Evolutionary conservation across 2,329 filamentous ascomycete genomes (phyloP).

Genomic region (Rachicladosporium sp.): DNA sequence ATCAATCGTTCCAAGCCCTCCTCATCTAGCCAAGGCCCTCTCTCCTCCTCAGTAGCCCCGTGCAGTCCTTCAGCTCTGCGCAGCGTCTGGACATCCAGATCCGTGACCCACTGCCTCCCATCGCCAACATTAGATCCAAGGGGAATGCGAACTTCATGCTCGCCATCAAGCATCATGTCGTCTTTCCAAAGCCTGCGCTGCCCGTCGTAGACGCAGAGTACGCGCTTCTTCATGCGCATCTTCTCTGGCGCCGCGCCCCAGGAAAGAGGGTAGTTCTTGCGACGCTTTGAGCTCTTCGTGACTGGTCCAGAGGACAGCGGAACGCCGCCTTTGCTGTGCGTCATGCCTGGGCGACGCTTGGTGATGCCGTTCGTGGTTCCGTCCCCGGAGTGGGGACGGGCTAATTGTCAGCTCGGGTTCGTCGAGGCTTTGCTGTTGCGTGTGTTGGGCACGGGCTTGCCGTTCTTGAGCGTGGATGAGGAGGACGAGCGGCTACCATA

Average conservation of each 20-base stretch:
- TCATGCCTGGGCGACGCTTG: constrained; percentile 45
- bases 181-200: constrained; percentile 84
- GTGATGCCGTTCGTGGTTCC: constrained; percentile 8
- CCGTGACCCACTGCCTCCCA: constrained; percentile 68
- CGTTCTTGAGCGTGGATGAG: constrained; percentile 2
- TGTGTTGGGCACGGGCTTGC: constrained; percentile 37
- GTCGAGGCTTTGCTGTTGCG: constrained; percentile 35
- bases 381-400: constrained; percentile 37
- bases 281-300: constrained; percentile 56
- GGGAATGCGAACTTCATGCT: constrained; percentile 82
- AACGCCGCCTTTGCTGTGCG: constrained; percentile 64
- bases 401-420: constrained; percentile 38
- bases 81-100: constrained; percentile 82
- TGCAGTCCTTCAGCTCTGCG: constrained; percentile 77
- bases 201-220: constrained; percentile 86
- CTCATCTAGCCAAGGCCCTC: constrained; percentile 69
- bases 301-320: constrained; percentile 29
- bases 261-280: constrained; percentile 81
- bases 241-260: constrained; percentile 89
- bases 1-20: constrained; percentile 27
- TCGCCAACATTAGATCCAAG: constrained; percentile 54
- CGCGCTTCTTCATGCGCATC: constrained; percentile 98
- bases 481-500: constrained; percentile 33
- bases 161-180: constrained; percentile 95
- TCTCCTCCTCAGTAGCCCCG: constrained; percentile 70